Conservation (phyloP, 495 filamentous ascomycete genomes). For the Tuber indicum region DNA sequence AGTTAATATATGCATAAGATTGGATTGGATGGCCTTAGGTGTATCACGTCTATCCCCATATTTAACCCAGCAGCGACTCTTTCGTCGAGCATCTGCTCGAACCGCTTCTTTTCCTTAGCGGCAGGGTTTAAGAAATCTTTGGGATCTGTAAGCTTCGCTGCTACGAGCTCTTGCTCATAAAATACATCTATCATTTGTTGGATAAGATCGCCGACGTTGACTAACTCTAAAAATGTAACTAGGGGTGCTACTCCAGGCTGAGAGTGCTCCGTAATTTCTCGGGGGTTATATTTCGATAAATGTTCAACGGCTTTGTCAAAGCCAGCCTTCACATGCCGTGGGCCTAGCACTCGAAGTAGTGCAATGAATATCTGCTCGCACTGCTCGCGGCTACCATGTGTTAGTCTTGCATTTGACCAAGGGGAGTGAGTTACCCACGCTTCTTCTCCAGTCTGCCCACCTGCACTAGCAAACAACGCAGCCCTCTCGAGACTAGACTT, state of each 20-base stretch:
- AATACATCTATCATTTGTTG: conserved; percentile 99
- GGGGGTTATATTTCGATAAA: conserved; percentile 82
- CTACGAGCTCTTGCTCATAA: conserved; percentile 88
- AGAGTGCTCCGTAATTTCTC: conserved; percentile 69
- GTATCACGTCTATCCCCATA: conserved; percentile 81
- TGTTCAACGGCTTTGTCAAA: conserved; percentile 91
- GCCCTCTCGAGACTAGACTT: conserved; percentile 83
- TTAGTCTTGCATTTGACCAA: conserved; percentile 8
- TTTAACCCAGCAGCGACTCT: conserved; percentile 91
- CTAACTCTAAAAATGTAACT: conserved; percentile 92
- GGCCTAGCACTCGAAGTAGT: conserved; percentile 74
- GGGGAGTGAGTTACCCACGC: conserved; percentile 50
- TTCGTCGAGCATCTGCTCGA: conserved; percentile 98
- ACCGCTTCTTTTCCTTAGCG: conserved; percentile 90
- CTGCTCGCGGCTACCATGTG: conserved; percentile 52
- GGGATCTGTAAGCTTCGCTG: conserved; percentile 72
- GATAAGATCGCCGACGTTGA: conserved; percentile 96
- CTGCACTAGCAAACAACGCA: conserved; percentile 70
- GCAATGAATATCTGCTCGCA: conserved; percentile 84
- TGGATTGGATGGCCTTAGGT: background rate
- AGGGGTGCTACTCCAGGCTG: conserved; percentile 74
- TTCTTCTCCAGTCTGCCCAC: conserved; percentile 70
- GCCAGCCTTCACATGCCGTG: conserved; percentile 78
- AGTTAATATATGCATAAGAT: background rate
- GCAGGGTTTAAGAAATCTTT: conserved; percentile 93